Evolutionary conservation across 208 protist genomes (phyloP).

Genomic region (Trypanosoma boissoni): DNA sequence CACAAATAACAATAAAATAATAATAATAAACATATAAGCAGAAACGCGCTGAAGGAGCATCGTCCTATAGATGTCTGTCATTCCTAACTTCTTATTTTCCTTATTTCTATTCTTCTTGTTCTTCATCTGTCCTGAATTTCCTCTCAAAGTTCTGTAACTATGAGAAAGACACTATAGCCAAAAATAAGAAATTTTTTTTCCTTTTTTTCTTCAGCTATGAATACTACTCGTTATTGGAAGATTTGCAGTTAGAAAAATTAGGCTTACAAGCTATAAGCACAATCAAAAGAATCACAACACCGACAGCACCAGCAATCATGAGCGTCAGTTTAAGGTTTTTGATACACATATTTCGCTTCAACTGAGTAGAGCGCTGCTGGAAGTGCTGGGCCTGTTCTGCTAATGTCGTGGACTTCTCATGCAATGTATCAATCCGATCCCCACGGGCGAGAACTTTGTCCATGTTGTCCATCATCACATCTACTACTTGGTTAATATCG

Average conservation of each 20-base stretch:
- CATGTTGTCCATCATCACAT: constrained; percentile 94
- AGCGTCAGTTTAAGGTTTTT: constrained; percentile 90
- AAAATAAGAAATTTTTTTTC: constrained; percentile 5
- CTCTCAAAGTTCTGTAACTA: not conserved
- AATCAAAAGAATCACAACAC: constrained; percentile 82
- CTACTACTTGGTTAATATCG: constrained; percentile 89
- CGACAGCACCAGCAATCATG: constrained; percentile 66
- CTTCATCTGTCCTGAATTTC: not conserved
- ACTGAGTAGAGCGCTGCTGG: constrained; percentile 74
- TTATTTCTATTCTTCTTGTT: constrained; percentile 8
- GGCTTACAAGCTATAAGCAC: constrained; percentile 81
- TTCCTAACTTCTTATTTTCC: constrained; percentile 3
- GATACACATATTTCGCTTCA: constrained; percentile 89
- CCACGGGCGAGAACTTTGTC: constrained; percentile 88
- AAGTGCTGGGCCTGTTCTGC: constrained; percentile 84
- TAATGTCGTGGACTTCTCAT: constrained; percentile 82
- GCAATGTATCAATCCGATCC: constrained; percentile 82
- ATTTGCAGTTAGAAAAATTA: constrained; percentile 83
- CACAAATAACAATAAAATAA: constrained; percentile 1
- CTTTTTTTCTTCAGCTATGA: not conserved
- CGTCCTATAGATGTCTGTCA: not conserved
- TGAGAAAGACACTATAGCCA: not conserved
- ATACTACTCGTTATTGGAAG: not conserved
- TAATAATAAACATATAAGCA: not conserved
- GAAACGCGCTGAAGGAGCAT: not conserved